Conservation (phyloP, 306 rosid genomes). For the Abrus precatorius region DNA sequence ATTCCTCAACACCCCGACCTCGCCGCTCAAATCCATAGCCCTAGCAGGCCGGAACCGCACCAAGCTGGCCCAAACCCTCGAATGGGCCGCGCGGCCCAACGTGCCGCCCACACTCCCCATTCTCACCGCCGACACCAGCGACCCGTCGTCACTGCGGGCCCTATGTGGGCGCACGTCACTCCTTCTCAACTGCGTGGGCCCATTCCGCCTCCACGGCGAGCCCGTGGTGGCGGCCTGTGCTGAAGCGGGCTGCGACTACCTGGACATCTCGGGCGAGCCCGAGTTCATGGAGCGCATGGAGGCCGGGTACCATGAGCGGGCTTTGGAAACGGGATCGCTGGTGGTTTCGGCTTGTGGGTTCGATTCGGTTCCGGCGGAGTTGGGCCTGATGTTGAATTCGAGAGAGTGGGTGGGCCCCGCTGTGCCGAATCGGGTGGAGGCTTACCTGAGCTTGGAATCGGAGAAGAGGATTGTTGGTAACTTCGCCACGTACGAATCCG, state of each 20-base stretch:
- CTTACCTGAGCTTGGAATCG: constrained; percentile 81
- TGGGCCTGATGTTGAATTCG: constrained; percentile 76
- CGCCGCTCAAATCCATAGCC: constrained; percentile 77
- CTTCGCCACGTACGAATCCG: constrained; percentile 82
- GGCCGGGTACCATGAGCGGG: constrained; percentile 52
- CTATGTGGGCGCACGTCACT: constrained; percentile 71
- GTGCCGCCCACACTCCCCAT: constrained; percentile 65
- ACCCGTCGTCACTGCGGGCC: constrained; percentile 64
- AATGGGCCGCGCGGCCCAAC: constrained; percentile 73
- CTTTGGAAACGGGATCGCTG: constrained; percentile 66
- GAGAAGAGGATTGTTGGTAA: constrained; percentile 76
- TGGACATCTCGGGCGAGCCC: constrained; percentile 90
- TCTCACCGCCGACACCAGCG: constrained; percentile 68
- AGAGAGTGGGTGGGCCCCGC: constrained; percentile 74
- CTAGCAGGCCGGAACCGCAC: constrained; percentile 77
- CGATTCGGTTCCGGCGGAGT: constrained; percentile 90
- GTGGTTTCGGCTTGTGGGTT: constrained; percentile 91
- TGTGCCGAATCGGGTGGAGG: constrained; percentile 69
- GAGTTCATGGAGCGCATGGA: constrained; percentile 95
- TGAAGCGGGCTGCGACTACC: constrained; percentile 73
- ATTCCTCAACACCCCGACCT: constrained; percentile 64
- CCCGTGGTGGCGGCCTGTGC: constrained; percentile 81
- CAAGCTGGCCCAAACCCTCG: constrained; percentile 65
- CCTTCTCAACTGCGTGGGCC: constrained; percentile 92
- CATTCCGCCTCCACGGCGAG: constrained; percentile 87